Percentiles rank a stretch among this genome's conserved stretches.
phyloP scores from a whole-genome alignment of 441 rosid genomes.

The Theobroma grandiflorum region DNA sequence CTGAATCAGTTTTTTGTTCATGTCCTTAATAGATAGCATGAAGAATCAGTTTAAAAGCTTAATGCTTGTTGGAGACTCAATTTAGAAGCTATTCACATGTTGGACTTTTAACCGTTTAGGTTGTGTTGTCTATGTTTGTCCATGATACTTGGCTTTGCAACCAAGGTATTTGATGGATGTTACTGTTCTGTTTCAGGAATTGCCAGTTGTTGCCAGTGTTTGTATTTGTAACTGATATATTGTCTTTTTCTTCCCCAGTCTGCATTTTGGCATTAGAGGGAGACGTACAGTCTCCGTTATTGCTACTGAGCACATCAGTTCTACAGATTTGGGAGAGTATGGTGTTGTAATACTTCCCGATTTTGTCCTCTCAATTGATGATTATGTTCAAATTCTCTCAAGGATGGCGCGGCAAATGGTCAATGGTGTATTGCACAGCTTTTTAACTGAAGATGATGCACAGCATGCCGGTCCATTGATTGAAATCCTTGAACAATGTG shows the following conservation, averaged over 20 bases:
- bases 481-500: constrained; percentile 58
- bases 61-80: not conserved
- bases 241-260: constrained; percentile 31
- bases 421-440: constrained; percentile 54
- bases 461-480: constrained; percentile 43
- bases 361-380: constrained; percentile 41
- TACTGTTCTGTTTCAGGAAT: not conserved
- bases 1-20: not conserved
- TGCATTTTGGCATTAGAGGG: constrained; percentile 28
- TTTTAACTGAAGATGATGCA: constrained; percentile 49
- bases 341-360: constrained; percentile 56
- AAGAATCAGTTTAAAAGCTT: not conserved
- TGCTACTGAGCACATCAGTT: constrained; percentile 39
- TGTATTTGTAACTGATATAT: not conserved
- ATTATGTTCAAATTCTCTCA: constrained; percentile 48
- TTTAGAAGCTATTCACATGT: too few relatives aligned
- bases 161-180: not conserved
- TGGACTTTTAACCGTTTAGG: not conserved
- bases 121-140: not conserved
- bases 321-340: constrained; percentile 40
- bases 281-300: constrained; percentile 47
- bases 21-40: not conserved
- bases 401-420: constrained; percentile 62
- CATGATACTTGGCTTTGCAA: not conserved
- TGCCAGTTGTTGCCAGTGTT: not conserved